Conservation (phyloP, 31 red algal species). For the Bonnemaisonia californica region DNA sequence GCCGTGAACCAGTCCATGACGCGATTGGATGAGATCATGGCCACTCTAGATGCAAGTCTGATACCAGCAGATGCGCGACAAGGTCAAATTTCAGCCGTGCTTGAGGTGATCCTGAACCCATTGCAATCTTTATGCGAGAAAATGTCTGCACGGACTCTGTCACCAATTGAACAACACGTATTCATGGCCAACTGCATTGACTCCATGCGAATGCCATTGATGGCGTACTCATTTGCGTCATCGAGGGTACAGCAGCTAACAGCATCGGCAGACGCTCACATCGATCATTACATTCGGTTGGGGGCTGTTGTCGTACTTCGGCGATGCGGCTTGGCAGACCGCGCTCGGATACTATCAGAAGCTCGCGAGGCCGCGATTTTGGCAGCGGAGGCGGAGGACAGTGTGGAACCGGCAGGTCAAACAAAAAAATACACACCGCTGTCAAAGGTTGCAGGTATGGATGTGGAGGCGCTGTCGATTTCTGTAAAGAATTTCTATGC, state of each 20-base stretch:
- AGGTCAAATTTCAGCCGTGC: slow-evolving; percentile 65
- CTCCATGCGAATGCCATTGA: slow-evolving; percentile 79
- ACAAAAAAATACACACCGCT: slow-evolving; percentile 27
- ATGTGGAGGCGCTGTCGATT: slow-evolving; percentile 88
- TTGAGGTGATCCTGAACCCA: slow-evolving; percentile 86
- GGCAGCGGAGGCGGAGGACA: neutral
- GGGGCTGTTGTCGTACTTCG: slow-evolving; percentile 57
- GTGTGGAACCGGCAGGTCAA: neutral
- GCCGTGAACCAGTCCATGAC: slow-evolving; percentile 85
- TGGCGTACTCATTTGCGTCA: slow-evolving; percentile 79
- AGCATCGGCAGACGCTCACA: slow-evolving; percentile 63
- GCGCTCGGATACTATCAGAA: slow-evolving; percentile 59
- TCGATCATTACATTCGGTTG: slow-evolving; percentile 80
- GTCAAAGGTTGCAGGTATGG: slow-evolving; percentile 80
- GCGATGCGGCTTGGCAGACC: slow-evolving; percentile 79
- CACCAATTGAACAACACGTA: slow-evolving; percentile 63
- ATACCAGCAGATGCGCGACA: slow-evolving; percentile 74
- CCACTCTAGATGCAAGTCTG: slow-evolving; percentile 85
- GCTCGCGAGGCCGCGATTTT: slow-evolving; percentile 23
- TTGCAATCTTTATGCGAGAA: slow-evolving; percentile 71
- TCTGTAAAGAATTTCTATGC: slow-evolving; percentile 93
- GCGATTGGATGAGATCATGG: slow-evolving; percentile 86
- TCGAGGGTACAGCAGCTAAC: slow-evolving; percentile 72
- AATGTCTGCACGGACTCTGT: slow-evolving; percentile 42
- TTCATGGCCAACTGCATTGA: slow-evolving; percentile 95